These are phyloP conservation scores for Themeda triandra DNA, from an alignment of 176 grass and related monocot species.

Conservation along the genomic window DNA sequence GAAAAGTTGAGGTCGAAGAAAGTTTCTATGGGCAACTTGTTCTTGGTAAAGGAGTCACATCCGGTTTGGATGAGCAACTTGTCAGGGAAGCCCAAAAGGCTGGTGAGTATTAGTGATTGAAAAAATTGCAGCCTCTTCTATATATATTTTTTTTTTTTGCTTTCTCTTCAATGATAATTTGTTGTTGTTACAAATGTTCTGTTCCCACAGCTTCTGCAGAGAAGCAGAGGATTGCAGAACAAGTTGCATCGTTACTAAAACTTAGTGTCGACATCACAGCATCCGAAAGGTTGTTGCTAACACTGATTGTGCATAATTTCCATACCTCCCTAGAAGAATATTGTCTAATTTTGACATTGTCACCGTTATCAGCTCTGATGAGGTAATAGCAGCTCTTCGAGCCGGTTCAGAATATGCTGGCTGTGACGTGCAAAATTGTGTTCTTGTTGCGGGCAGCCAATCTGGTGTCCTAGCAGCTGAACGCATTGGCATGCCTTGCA, in stretches of 20 bases:
- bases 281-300: slow-evolving; percentile 45
- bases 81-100: slow-evolving; percentile 77
- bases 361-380: slow-evolving; percentile 49
- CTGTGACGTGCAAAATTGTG: slow-evolving; percentile 49
- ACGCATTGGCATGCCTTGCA: slow-evolving; percentile 69
- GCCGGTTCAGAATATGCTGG: slow-evolving; percentile 60
- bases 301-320: not conserved
- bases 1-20: slow-evolving; percentile 79
- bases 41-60: slow-evolving; percentile 74
- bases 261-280: slow-evolving; percentile 62
- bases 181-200: not conserved
- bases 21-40: slow-evolving; percentile 94
- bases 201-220: slow-evolving; percentile 60
- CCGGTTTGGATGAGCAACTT: slow-evolving; percentile 84
- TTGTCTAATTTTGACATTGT: slow-evolving; percentile 19
- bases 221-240: slow-evolving; percentile 80
- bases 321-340: not conserved
- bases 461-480: slow-evolving; percentile 57
- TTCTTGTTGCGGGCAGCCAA: slow-evolving; percentile 69
- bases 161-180: not conserved
- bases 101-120: slow-evolving; percentile 39
- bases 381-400: slow-evolving; percentile 56
- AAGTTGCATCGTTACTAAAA: slow-evolving; percentile 82
- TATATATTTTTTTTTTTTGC: not conserved
- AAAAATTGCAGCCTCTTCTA: not conserved